A percentile compares a stretch with the other conserved stretches of the same genome.
Conservation (phyloP, 2,329 filamentous ascomycete genomes). For the Fusarium palustre region DNA sequence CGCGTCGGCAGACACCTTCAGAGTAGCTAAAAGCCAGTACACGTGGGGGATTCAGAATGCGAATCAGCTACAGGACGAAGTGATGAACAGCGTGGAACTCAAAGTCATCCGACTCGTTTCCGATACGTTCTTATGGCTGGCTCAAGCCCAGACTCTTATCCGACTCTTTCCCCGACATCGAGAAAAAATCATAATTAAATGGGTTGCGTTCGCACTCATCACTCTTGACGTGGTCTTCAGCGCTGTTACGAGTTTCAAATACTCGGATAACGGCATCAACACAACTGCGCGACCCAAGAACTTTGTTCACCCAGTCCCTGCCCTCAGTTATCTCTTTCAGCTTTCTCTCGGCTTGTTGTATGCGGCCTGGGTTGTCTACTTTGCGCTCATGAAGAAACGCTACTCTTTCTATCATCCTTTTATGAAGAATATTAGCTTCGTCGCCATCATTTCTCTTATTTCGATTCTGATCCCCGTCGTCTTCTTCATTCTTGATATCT, state of each 20-base stretch:
- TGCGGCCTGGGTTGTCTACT: slow-evolving; percentile 94
- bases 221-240: slow-evolving; percentile 91
- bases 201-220: slow-evolving; percentile 95
- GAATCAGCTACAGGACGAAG: slow-evolving; percentile 76
- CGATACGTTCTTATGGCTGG: slow-evolving; percentile 96
- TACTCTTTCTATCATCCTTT: slow-evolving; percentile 91
- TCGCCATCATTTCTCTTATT: slow-evolving; percentile 81
- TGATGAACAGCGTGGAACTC: slow-evolving; percentile 86
- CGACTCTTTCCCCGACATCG: slow-evolving; percentile 95
- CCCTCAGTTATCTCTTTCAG: slow-evolving; percentile 90
- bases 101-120: slow-evolving; percentile 93
- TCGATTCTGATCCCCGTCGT: slow-evolving; percentile 90
- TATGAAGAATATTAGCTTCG: slow-evolving; percentile 88
- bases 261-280: slow-evolving; percentile 62
- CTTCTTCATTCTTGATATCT: slow-evolving; percentile 93
- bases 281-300: slow-evolving; percentile 73
- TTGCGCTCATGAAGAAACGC: slow-evolving; percentile 88
- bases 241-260: slow-evolving; percentile 86
- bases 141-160: slow-evolving; percentile 96
- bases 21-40: slow-evolving; percentile 86
- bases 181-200: slow-evolving; percentile 98
- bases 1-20: slow-evolving; percentile 90
- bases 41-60: slow-evolving; percentile 83
- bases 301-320: slow-evolving; percentile 91
- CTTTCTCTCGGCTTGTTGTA: slow-evolving; percentile 88